Evolutionary conservation across 148 eudicot species (phyloP).

Genomic region (Polygonum aviculare): DNA sequence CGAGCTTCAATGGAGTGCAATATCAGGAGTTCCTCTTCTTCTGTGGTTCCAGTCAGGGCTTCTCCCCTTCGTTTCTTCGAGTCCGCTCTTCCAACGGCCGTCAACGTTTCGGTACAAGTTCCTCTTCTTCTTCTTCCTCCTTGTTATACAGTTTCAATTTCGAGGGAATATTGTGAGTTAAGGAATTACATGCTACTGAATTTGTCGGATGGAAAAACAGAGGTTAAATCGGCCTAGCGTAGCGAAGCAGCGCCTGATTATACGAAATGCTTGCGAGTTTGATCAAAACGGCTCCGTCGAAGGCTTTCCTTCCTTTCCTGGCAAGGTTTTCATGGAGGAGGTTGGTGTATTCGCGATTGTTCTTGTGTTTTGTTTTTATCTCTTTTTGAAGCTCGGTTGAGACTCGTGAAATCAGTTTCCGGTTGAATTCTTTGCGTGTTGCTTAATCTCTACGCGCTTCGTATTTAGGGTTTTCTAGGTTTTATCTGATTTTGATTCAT

Average conservation of each 20-base stretch:
- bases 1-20: slow-evolving; percentile 48
- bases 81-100: slow-evolving; percentile 23
- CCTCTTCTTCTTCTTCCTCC: neutral
- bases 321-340: slow-evolving; percentile 67
- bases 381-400: neutral
- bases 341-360: slow-evolving; percentile 18
- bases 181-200: slow-evolving; percentile 4
- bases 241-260: slow-evolving; percentile 21
- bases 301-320: slow-evolving; percentile 46
- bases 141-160: neutral
- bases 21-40: slow-evolving; percentile 27
- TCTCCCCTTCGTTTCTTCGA: slow-evolving; percentile 27
- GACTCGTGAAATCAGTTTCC: neutral
- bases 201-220: slow-evolving; percentile 17
- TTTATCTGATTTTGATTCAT: slow-evolving; percentile 9
- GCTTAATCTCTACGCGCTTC: neutral
- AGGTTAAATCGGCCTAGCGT: slow-evolving; percentile 28
- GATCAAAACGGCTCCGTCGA: slow-evolving; percentile 31
- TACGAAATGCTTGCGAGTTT: slow-evolving; percentile 47
- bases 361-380: neutral
- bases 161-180: neutral
- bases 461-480: neutral
- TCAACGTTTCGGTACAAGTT: slow-evolving; percentile 36
- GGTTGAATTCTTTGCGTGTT: neutral
- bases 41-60: slow-evolving; percentile 28